A percentile compares a stretch with the other conserved stretches of the same genome.
Conservation (phyloP, 1,284 basidiomycete genomes). For the Coniferiporia weirii region DNA sequence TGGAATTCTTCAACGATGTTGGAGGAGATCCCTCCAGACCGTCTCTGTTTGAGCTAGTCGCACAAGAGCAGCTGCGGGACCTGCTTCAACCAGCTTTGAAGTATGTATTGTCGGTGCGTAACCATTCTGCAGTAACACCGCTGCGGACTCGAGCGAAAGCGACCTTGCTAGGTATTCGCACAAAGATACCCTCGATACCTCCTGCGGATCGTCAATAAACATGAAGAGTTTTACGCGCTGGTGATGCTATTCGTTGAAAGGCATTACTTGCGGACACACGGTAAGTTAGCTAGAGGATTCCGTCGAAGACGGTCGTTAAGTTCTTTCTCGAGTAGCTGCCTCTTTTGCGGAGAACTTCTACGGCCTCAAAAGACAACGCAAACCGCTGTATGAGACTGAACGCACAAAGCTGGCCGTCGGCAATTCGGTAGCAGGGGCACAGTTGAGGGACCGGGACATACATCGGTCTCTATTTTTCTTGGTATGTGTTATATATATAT, state of each 20-base stretch:
- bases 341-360: slow-evolving; percentile 95
- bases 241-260: slow-evolving; percentile 88
- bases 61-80: slow-evolving; percentile 91
- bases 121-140: not conserved
- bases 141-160: not conserved
- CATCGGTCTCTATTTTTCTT: slow-evolving; percentile 73
- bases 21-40: slow-evolving; percentile 75
- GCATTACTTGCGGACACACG: slow-evolving; percentile 82
- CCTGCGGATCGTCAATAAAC: slow-evolving; percentile 85
- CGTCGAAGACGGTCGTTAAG: not conserved
- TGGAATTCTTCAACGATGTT: slow-evolving; percentile 80
- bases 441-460: slow-evolving; percentile 57
- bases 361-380: slow-evolving; percentile 74
- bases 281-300: slow-evolving; percentile 36
- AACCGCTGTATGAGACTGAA: slow-evolving; percentile 63
- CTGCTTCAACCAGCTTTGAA: slow-evolving; percentile 93
- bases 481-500: slow-evolving; percentile 39
- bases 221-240: slow-evolving; percentile 93
- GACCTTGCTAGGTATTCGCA: slow-evolving; percentile 73
- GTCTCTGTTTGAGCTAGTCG: slow-evolving; percentile 92
- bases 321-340: slow-evolving; percentile 50
- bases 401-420: slow-evolving; percentile 63
- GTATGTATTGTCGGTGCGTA: slow-evolving; percentile 84
- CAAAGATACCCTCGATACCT: slow-evolving; percentile 94
- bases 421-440: slow-evolving; percentile 57